Percentiles rank a stretch among this genome's conserved stretches.
Conservation (phyloP, 495 filamentous ascomycete genomes). For the Neurospora intermedia region DNA sequence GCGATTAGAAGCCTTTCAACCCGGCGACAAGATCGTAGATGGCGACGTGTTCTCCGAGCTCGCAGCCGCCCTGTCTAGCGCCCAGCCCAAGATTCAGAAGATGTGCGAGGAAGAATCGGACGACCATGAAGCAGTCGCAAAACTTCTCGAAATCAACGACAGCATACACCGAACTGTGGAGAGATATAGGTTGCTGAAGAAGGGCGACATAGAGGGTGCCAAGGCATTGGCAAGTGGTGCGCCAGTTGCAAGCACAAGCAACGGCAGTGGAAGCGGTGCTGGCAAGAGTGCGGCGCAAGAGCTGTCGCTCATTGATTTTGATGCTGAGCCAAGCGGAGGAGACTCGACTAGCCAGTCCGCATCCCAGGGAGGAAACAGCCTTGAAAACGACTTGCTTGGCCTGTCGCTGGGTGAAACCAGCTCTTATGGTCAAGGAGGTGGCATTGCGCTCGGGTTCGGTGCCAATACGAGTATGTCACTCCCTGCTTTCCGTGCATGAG, state of each 20-base stretch:
- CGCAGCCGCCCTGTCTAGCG: constrained; percentile 80
- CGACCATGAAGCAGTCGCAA: constrained; percentile 88
- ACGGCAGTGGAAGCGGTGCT: constrained; percentile 49
- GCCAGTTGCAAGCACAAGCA: constrained; percentile 35
- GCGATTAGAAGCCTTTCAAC: constrained; percentile 72
- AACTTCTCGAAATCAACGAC: constrained; percentile 94
- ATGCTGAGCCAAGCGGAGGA: constrained; percentile 48
- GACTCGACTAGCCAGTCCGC: constrained; percentile 17
- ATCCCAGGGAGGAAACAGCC: constrained; percentile 15
- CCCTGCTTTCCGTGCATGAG: background rate
- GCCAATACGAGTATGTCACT: constrained; percentile 47
- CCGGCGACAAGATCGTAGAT: constrained; percentile 72
- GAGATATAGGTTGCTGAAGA: constrained; percentile 86
- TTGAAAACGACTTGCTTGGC: constrained; percentile 46
- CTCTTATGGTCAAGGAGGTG: constrained; percentile 59
- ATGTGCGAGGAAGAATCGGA: constrained; percentile 99
- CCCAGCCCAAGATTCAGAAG: constrained; percentile 95
- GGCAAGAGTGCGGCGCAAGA: constrained; percentile 69
- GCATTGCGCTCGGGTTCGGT: constrained; percentile 77
- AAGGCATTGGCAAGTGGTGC: constrained; percentile 75
- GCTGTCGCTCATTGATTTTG: constrained; percentile 87
- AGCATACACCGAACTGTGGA: constrained; percentile 96
- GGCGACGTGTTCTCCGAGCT: constrained; percentile 96
- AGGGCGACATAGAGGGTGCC: constrained; percentile 85
- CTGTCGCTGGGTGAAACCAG: constrained; percentile 37